Percentiles rank a stretch among this genome's conserved stretches.
phyloP scores from a whole-genome alignment of 2,329 filamentous ascomycete species.

The Penicillium rolfsii region DNA sequence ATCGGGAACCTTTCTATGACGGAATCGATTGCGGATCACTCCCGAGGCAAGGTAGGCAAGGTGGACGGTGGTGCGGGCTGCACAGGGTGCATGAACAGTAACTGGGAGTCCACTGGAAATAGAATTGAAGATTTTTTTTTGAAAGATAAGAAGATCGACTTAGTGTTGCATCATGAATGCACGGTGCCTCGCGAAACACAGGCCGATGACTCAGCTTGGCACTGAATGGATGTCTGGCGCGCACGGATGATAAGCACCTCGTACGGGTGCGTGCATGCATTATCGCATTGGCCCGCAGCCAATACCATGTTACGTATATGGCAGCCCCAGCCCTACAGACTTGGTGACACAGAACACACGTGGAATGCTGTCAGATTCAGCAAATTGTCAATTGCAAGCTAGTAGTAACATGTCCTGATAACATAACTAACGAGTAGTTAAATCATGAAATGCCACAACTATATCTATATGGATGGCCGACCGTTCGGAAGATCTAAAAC shows the following conservation, averaged over 20 bases:
- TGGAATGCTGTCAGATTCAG: background rate
- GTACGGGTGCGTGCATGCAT: background rate
- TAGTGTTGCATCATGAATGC: conserved; percentile 5
- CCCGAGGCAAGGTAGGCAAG: conserved; percentile 14
- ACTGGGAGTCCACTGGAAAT: background rate
- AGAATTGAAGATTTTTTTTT: background rate
- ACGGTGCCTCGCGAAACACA: conserved; percentile 9
- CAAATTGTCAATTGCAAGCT: too few relatives aligned
- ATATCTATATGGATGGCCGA: too few relatives aligned
- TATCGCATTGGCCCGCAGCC: background rate
- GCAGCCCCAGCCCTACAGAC: background rate
- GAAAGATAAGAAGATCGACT: conserved; percentile 9
- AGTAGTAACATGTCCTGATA: too few relatives aligned
- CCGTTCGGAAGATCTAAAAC: too few relatives aligned
- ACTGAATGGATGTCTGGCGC: conserved; percentile 5
- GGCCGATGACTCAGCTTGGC: conserved; percentile 18
- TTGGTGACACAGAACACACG: background rate
- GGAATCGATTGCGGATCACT: conserved; percentile 24
- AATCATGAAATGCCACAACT: too few relatives aligned
- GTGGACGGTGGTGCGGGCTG: conserved; percentile 5
- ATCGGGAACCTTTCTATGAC: conserved; percentile 24
- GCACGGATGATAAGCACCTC: background rate
- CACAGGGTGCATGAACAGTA: background rate
- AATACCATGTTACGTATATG: background rate
- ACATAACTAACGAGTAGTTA: too few relatives aligned